These are phyloP conservation scores for Trichoderma simmonsii DNA, from an alignment of 2,329 filamentous ascomycete genomes.

Conservation along the genomic window DNA sequence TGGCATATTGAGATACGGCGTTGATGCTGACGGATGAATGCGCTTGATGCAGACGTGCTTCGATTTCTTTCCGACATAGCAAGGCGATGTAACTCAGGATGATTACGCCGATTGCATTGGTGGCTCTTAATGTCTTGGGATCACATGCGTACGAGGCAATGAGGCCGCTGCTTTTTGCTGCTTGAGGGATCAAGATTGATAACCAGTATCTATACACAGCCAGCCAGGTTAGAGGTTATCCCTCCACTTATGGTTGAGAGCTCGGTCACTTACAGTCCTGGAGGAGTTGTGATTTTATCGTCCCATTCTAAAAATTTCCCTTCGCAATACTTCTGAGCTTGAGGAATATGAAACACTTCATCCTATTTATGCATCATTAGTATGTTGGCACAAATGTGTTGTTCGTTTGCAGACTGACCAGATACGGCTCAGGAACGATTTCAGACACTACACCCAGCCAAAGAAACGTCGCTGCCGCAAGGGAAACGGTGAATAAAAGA, in stretches of 20 bases:
- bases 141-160: conserved; percentile 27
- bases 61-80: conserved; percentile 51
- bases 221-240: background rate
- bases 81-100: conserved; percentile 46
- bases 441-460: conserved; percentile 27
- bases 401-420: conserved; percentile 39
- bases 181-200: conserved; percentile 33
- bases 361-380: conserved; percentile 52
- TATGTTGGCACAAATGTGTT: background rate
- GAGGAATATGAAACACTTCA: conserved; percentile 84
- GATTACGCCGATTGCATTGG: conserved; percentile 43
- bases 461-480: conserved; percentile 23
- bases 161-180: conserved; percentile 18
- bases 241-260: background rate
- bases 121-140: conserved; percentile 41
- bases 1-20: conserved; percentile 39
- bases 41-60: conserved; percentile 38
- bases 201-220: conserved; percentile 42
- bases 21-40: conserved; percentile 21
- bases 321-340: conserved; percentile 82
- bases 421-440: conserved; percentile 51
- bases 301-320: conserved; percentile 80
- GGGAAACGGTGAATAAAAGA: conserved; percentile 20
- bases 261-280: conserved; percentile 63
- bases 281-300: conserved; percentile 94